Evolutionary conservation across 2,329 filamentous ascomycete genomes (phyloP).

Genomic region (Anthostomella pinea): DNA sequence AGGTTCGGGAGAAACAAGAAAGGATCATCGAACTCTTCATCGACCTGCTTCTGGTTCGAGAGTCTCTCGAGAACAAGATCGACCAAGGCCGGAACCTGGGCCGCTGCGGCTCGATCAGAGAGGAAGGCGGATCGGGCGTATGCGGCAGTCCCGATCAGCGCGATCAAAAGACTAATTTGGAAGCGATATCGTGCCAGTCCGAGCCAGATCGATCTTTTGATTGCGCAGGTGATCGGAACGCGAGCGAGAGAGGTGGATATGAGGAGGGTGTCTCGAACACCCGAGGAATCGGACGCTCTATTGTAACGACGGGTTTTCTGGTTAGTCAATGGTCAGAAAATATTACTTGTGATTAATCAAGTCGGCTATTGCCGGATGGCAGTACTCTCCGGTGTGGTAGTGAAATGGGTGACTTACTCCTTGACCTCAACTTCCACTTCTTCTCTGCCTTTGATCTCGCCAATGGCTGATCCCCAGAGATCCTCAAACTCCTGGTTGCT

Average conservation of each 20-base stretch:
- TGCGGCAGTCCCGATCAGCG: constrained; percentile 46
- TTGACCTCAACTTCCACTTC: constrained; percentile 53
- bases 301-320: constrained; percentile 71
- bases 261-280: constrained; percentile 63
- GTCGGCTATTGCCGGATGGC: neutral
- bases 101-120: constrained; percentile 61
- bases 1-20: constrained; percentile 87
- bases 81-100: constrained; percentile 78
- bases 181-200: constrained; percentile 84
- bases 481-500: constrained; percentile 88
- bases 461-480: constrained; percentile 72
- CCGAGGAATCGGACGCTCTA: constrained; percentile 67
- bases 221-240: constrained; percentile 79
- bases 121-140: constrained; percentile 66
- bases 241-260: constrained; percentile 86
- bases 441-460: constrained; percentile 63
- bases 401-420: constrained; percentile 48
- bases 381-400: constrained; percentile 4
- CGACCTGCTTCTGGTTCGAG: constrained; percentile 78
- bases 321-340: constrained; percentile 72
- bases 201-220: constrained; percentile 75
- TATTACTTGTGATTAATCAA: neutral
- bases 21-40: constrained; percentile 66
- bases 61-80: constrained; percentile 80
- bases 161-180: constrained; percentile 67